Conservation (phyloP, 768 basidiomycete species). For the Arthromyces matolae region DNA sequence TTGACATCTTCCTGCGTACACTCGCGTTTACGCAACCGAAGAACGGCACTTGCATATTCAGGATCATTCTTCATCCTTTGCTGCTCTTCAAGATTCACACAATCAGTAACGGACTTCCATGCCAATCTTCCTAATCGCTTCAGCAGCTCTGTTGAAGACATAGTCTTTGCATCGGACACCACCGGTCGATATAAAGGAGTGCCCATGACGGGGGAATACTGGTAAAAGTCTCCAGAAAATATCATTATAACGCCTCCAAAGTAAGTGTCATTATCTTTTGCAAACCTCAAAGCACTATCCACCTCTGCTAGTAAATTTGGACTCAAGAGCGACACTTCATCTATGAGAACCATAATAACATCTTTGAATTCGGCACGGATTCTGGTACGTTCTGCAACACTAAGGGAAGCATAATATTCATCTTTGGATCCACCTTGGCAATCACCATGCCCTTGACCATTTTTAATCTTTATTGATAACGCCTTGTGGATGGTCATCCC, state of each 20-base stretch:
- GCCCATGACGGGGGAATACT: conserved; percentile 29
- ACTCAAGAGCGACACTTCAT: conserved; percentile 27
- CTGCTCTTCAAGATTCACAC: not conserved
- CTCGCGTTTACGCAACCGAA: conserved; percentile 24
- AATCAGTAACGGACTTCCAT: conserved; percentile 2
- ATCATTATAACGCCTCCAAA: conserved; percentile 30
- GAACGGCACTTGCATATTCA: conserved; percentile 1
- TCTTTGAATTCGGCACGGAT: conserved; percentile 22
- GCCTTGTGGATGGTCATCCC: conserved; percentile 1
- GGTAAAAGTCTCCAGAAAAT: conserved; percentile 31
- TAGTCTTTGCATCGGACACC: conserved; percentile 6
- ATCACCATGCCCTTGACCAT: conserved; percentile 16
- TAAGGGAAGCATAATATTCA: conserved; percentile 16
- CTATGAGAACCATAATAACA: conserved; percentile 24
- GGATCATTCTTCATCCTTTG: conserved; percentile 3
- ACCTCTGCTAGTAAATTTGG: conserved; percentile 22
- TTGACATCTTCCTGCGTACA: conserved; percentile 21
- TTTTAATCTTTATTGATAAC: not conserved
- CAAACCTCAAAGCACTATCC: conserved; percentile 24
- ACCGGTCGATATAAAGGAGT: conserved; percentile 24
- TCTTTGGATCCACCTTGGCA: conserved; percentile 11
- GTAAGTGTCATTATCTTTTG: conserved; percentile 19
- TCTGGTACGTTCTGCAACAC: conserved; percentile 10
- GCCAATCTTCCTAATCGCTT: too few relatives aligned
- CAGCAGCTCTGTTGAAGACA: not conserved